A percentile compares a stretch with the other conserved stretches of the same genome.
phyloP scores from a whole-genome alignment of 129 eudicot species.

The Chrysanthemum seticuspe region DNA sequence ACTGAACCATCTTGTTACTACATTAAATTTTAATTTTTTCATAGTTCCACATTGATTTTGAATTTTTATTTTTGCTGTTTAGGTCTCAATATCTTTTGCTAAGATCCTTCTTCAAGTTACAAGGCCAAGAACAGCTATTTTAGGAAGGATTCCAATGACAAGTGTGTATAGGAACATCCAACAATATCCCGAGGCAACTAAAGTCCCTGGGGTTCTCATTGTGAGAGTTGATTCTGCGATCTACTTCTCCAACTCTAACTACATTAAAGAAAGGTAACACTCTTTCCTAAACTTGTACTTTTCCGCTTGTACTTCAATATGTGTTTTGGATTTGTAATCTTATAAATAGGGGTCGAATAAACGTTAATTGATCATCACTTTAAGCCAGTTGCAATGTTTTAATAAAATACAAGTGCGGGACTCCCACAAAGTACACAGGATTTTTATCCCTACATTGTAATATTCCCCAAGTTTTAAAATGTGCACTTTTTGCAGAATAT shows the following conservation, averaged over 20 bases:
- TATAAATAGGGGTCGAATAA: no score
- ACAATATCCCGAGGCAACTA: conserved; percentile 79
- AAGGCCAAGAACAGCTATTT: conserved; percentile 72
- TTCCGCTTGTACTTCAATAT: not conserved
- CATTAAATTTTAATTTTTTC: not conserved
- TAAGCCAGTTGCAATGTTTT: no score
- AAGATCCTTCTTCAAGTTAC: conserved; percentile 85
- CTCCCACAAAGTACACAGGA: no score
- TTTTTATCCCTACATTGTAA: not conserved
- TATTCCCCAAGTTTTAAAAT: not conserved
- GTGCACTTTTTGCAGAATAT: conserved; percentile 44
- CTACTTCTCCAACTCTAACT: conserved; percentile 82
- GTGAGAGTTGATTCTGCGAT: conserved; percentile 81
- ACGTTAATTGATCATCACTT: not conserved
- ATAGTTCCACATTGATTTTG: not conserved
- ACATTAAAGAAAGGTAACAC: conserved; percentile 68
- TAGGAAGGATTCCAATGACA: conserved; percentile 74
- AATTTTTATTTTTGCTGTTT: not conserved
- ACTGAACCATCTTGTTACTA: not conserved
- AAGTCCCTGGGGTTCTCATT: conserved; percentile 62
- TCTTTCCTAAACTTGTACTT: not conserved
- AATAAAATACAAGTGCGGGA: no score
- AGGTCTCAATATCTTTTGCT: conserved; percentile 81
- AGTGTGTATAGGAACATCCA: conserved; percentile 67
- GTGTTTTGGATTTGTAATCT: not conserved